Conservation (phyloP, 805 yeast genomes). For the Candida xyloterini region DNA sequence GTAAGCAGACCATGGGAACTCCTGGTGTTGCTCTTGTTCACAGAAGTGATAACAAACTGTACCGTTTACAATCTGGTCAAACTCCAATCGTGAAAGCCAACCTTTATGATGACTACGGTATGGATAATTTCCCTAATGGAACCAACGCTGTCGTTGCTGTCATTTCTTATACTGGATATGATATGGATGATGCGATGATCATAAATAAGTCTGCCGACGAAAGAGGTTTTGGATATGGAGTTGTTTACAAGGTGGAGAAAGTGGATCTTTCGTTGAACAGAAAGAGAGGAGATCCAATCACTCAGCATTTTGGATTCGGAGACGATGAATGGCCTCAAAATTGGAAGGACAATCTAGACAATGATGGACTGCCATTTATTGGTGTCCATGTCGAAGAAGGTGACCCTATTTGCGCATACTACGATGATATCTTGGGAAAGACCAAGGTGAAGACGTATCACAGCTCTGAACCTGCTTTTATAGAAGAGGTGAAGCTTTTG, state of each 20-base stretch:
- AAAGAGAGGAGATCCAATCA: slow-evolving; percentile 89
- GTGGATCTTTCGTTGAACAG: slow-evolving; percentile 75
- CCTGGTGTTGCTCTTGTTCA: slow-evolving; percentile 94
- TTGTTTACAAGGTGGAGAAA: slow-evolving; percentile 92
- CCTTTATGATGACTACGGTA: slow-evolving; percentile 91
- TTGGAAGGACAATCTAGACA: slow-evolving; percentile 86
- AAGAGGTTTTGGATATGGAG: slow-evolving; percentile 97
- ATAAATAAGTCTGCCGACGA: slow-evolving; percentile 96
- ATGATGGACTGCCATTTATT: slow-evolving; percentile 87
- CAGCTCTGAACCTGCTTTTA: slow-evolving; percentile 89
- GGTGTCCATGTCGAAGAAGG: slow-evolving; percentile 91
- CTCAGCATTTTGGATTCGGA: slow-evolving; percentile 94
- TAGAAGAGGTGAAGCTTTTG: slow-evolving; percentile 89
- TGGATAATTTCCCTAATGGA: slow-evolving; percentile 98
- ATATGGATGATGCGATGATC: slow-evolving; percentile 99
- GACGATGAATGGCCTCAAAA: slow-evolving; percentile 86
- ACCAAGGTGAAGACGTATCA: slow-evolving; percentile 92
- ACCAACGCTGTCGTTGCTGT: slow-evolving; percentile 98
- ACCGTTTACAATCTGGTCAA: slow-evolving; percentile 92
- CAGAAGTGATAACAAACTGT: slow-evolving; percentile 92
- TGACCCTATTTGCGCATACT: slow-evolving; percentile 91
- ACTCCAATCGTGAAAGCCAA: slow-evolving; percentile 95
- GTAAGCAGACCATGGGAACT: slow-evolving; percentile 99
- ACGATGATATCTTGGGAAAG: slow-evolving; percentile 85
- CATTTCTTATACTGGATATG: slow-evolving; percentile 97